Percentiles rank a stretch among this genome's conserved stretches.
These are phyloP conservation scores for Aciculoconidium aculeatum DNA, from an alignment of 805 yeast genomes.

Conservation along the genomic window DNA sequence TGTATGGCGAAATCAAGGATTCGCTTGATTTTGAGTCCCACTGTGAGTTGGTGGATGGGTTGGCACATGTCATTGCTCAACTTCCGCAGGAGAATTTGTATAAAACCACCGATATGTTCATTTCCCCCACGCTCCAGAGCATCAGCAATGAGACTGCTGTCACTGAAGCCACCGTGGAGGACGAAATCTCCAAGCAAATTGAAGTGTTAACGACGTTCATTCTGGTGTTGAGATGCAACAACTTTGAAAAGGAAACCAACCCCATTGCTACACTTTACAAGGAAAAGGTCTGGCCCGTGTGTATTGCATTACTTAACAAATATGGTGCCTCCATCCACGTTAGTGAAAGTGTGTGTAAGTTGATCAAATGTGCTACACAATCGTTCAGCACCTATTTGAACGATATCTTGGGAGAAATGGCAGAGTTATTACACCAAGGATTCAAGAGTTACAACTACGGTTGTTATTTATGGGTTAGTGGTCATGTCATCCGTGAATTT, in stretches of 20 bases:
- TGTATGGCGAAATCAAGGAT: constrained; percentile 53
- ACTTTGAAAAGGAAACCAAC: constrained; percentile 30
- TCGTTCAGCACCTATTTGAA: constrained; percentile 51
- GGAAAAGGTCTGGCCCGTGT: constrained; percentile 54
- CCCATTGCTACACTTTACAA: constrained; percentile 51
- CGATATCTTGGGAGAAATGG: constrained; percentile 59
- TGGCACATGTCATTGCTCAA: constrained; percentile 72
- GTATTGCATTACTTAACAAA: constrained; percentile 41
- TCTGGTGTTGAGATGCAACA: constrained; percentile 47
- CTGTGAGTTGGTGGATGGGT: constrained; percentile 81
- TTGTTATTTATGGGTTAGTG: constrained; percentile 87
- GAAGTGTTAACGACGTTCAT: constrained; percentile 63
- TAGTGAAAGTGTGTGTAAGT: constrained; percentile 70
- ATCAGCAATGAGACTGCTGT: no score
- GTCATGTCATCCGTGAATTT: constrained; percentile 65
- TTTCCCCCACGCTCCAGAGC: constrained; percentile 58
- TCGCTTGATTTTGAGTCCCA: constrained; percentile 61
- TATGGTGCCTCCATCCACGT: constrained; percentile 58
- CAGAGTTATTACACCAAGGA: constrained; percentile 61
- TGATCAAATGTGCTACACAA: constrained; percentile 60
- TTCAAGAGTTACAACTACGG: constrained; percentile 68
- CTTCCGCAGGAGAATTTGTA: constrained; percentile 50
- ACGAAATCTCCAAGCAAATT: constrained; percentile 56
- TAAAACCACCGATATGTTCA: constrained; percentile 54
- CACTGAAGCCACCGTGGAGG: constrained; percentile 24